Conservation (phyloP, 805 yeast species). For the Diddensiella santjacobensis region DNA sequence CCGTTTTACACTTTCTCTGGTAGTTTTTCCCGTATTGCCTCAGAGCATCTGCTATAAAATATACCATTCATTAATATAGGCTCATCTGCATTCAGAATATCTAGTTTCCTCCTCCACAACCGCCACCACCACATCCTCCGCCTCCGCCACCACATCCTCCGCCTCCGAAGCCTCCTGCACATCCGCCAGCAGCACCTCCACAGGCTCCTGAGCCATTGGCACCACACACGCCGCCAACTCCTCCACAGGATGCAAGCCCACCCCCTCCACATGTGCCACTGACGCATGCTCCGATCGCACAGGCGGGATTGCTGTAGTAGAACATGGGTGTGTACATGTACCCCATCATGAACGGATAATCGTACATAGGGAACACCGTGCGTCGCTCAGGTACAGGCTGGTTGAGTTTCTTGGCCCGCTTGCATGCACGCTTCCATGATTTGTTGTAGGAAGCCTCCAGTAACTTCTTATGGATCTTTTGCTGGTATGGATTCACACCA, state of each 20-base stretch:
- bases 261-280: constrained; percentile 11
- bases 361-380: neutral
- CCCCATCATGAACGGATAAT: constrained; percentile 6
- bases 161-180: constrained; percentile 12
- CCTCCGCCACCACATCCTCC: constrained; percentile 9
- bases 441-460: neutral
- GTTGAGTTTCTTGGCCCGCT: constrained; percentile 8
- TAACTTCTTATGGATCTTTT: neutral
- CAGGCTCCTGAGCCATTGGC: constrained; percentile 8
- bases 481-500: neutral
- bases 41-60: no score
- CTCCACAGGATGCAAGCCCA: constrained; percentile 3
- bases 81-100: no score
- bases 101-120: constrained; percentile 5
- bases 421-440: constrained; percentile 1
- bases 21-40: no score
- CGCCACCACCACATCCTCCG: constrained; percentile 6
- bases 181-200: constrained; percentile 7
- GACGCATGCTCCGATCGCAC: neutral
- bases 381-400: neutral
- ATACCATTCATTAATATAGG: no score
- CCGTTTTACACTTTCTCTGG: no score
- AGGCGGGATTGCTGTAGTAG: neutral
- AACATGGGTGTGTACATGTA: neutral
- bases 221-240: constrained; percentile 1